These are phyloP conservation scores for Hapsidospora chrysogenum DNA, from an alignment of 495 filamentous ascomycete species.

Conservation along the genomic window DNA sequence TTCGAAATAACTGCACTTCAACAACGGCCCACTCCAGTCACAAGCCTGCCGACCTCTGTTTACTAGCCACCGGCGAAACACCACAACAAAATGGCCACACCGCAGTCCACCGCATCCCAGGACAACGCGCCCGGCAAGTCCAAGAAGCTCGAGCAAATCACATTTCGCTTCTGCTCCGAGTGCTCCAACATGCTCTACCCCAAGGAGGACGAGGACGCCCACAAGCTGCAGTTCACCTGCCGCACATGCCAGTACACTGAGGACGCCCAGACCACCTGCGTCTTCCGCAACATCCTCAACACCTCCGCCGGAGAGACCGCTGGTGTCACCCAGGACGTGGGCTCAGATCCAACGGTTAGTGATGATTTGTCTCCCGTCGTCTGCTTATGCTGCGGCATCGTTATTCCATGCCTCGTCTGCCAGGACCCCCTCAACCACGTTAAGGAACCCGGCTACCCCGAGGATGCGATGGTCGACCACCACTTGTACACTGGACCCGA, in stretches of 20 bases:
- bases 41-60: too few relatives aligned
- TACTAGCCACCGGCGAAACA: background rate
- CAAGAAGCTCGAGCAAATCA: constrained; percentile 59
- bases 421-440: constrained; percentile 9
- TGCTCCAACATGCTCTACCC: constrained; percentile 98
- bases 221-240: constrained; percentile 44
- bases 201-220: constrained; percentile 58
- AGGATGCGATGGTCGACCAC: too few relatives aligned
- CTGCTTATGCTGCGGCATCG: constrained; percentile 12
- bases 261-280: constrained; percentile 65
- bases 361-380: constrained; percentile 10
- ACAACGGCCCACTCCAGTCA: too few relatives aligned
- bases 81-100: constrained; percentile 37
- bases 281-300: constrained; percentile 82
- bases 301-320: constrained; percentile 86
- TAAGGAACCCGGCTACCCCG: background rate
- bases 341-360: constrained; percentile 84
- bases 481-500: too few relatives aligned
- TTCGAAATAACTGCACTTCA: too few relatives aligned
- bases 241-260: constrained; percentile 85
- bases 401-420: constrained; percentile 18
- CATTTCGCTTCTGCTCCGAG: constrained; percentile 93
- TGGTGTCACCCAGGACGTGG: constrained; percentile 92
- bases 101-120: constrained; percentile 30
- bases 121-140: constrained; percentile 24